Conservation (phyloP, 768 basidiomycete species). For the Nevesoporus exiguus region DNA sequence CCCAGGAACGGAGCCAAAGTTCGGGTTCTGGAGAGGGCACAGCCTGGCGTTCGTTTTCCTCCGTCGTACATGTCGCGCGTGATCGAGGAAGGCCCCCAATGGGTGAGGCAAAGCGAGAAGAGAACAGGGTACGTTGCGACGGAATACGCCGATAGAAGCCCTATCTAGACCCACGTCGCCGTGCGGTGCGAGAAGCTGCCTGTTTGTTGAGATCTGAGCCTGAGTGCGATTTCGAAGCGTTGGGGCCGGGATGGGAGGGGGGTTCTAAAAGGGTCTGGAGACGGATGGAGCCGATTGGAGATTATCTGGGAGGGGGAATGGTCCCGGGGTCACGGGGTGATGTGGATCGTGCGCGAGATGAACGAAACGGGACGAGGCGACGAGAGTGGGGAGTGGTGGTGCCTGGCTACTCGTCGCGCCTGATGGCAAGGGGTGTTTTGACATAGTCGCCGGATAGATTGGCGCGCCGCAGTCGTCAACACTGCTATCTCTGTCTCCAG, state of each 20-base stretch:
- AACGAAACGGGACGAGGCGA: no score
- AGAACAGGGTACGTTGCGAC: not conserved
- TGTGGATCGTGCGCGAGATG: no score
- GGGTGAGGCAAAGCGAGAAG: not conserved
- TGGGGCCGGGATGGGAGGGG: not conserved
- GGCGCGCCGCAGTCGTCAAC: not conserved
- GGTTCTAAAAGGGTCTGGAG: not conserved
- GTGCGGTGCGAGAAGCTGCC: not conserved
- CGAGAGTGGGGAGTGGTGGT: no score
- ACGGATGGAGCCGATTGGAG: not conserved
- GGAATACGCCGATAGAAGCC: conserved; percentile 11
- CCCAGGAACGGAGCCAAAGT: not conserved
- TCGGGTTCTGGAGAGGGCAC: not conserved
- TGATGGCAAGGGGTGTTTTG: not conserved
- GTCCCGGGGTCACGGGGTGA: not conserved
- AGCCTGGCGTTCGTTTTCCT: not conserved
- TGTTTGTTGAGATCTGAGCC: not conserved
- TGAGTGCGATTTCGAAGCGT: not conserved
- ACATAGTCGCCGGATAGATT: not conserved
- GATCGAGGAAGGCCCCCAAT: not conserved
- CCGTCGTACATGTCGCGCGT: not conserved
- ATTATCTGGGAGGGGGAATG: not conserved
- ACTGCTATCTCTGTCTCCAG: no score
- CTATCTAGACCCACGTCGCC: not conserved
- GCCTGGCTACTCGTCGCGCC: no score